phyloP scores from a whole-genome alignment of 2,329 filamentous ascomycete species.

The Ophiostoma ips region DNA sequence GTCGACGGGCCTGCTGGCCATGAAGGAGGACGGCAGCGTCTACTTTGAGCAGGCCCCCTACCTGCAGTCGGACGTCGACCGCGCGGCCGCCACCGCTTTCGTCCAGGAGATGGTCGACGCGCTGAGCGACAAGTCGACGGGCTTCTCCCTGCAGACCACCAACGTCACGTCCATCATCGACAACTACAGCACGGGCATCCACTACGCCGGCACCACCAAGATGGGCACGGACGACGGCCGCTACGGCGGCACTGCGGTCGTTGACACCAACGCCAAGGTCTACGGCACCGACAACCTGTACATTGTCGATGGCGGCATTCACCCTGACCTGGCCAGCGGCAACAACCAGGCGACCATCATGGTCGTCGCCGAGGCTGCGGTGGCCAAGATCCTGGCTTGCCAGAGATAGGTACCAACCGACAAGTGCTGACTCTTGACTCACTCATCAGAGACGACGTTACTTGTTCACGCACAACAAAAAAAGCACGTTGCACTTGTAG shows the following conservation, averaged over 20 bases:
- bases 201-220: constrained; percentile 47
- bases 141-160: constrained; percentile 30
- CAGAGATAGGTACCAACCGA: too few species aligned
- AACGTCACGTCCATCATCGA: constrained; percentile 30
- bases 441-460: too few species aligned
- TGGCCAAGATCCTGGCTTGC: too few species aligned
- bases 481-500: too few species aligned
- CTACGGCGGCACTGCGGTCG: constrained; percentile 40
- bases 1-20: constrained; percentile 48
- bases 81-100: constrained; percentile 47
- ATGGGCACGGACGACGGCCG: constrained; percentile 44
- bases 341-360: too few species aligned
- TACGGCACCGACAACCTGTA: constrained; percentile 48
- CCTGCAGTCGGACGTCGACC: constrained; percentile 43
- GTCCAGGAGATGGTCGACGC: constrained; percentile 46
- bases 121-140: constrained; percentile 38
- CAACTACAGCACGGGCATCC: constrained; percentile 31
- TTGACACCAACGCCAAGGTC: constrained; percentile 48
- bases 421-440: too few species aligned
- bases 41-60: constrained; percentile 44
- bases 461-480: too few species aligned
- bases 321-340: too few species aligned
- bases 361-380: too few species aligned
- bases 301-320: too few species aligned
- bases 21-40: constrained; percentile 43